phyloP scores from a whole-genome alignment of 352 stramenopile genomes.

The Globisporangium camurandrum region DNA sequence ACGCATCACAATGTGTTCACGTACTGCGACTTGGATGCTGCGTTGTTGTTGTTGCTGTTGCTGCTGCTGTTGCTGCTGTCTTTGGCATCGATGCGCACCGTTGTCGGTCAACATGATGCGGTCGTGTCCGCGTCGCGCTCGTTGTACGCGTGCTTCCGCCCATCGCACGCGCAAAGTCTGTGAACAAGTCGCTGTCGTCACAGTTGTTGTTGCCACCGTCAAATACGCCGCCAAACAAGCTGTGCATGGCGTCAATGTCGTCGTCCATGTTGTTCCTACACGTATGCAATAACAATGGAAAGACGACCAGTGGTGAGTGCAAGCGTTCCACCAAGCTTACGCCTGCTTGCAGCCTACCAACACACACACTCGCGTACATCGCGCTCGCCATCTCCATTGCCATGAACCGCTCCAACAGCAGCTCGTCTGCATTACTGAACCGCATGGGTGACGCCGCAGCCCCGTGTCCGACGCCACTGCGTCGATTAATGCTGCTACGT shows the following conservation, averaged over 20 bases:
- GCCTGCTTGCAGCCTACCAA: background rate
- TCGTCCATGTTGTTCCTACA: slow-evolving; percentile 27
- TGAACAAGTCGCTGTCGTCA: background rate
- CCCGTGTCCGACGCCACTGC: background rate
- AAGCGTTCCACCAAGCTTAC: background rate
- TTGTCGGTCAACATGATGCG: too few relatives aligned
- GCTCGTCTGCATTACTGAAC: slow-evolving; percentile 10
- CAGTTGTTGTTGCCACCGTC: slow-evolving; percentile 2
- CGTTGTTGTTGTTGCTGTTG: background rate
- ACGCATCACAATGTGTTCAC: background rate
- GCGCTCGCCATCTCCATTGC: slow-evolving; percentile 14
- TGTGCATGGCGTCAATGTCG: slow-evolving; percentile 40
- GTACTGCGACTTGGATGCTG: background rate
- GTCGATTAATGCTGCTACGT: background rate
- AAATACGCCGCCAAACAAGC: slow-evolving; percentile 26
- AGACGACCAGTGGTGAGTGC: too few relatives aligned
- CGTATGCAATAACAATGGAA: background rate
- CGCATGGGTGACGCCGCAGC: background rate
- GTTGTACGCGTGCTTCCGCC: background rate
- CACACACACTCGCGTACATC: slow-evolving; percentile 15
- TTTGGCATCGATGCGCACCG: too few relatives aligned
- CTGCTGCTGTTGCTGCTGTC: too few relatives aligned
- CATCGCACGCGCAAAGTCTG: background rate
- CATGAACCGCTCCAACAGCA: slow-evolving; percentile 12
- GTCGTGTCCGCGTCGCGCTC: too few relatives aligned